phyloP scores from a whole-genome alignment of 2,329 filamentous ascomycete genomes.

The Aspergillus quadricinctus region DNA sequence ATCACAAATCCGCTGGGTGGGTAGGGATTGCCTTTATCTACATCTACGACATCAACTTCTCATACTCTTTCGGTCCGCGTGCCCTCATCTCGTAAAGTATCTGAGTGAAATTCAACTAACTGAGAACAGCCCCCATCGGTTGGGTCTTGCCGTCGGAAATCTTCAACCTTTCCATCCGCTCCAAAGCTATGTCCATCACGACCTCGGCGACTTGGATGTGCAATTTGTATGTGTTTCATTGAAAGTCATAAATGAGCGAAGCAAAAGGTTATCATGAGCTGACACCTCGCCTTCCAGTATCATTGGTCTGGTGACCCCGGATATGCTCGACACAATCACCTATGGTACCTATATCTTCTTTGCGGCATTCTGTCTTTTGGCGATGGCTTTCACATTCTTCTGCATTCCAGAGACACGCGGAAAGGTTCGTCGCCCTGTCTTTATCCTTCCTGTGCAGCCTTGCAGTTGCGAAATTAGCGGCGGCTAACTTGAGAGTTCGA shows the following conservation, averaged over 20 bases:
- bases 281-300: slow-evolving; percentile 19
- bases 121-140: slow-evolving; percentile 29
- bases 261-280: neutral
- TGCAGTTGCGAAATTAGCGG: neutral
- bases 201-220: slow-evolving; percentile 39
- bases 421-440: slow-evolving; percentile 21
- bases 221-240: slow-evolving; percentile 28
- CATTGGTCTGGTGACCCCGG: slow-evolving; percentile 34
- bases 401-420: slow-evolving; percentile 34
- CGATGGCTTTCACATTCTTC: slow-evolving; percentile 31
- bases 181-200: slow-evolving; percentile 36
- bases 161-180: slow-evolving; percentile 35
- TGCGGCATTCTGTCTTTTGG: slow-evolving; percentile 34
- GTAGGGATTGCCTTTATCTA: slow-evolving; percentile 37
- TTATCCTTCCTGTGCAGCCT: neutral
- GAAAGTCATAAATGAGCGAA: neutral
- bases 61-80: slow-evolving; percentile 33
- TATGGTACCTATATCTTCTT: slow-evolving; percentile 41
- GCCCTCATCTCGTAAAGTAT: no score
- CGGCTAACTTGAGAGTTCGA: neutral
- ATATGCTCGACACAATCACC: slow-evolving; percentile 35
- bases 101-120: neutral
- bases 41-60: slow-evolving; percentile 36
- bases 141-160: slow-evolving; percentile 40
- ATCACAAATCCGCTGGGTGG: slow-evolving; percentile 32